Evolutionary conservation across 2,329 filamentous ascomycete species (phyloP).

Genomic region (Cercospora sp.): DNA sequence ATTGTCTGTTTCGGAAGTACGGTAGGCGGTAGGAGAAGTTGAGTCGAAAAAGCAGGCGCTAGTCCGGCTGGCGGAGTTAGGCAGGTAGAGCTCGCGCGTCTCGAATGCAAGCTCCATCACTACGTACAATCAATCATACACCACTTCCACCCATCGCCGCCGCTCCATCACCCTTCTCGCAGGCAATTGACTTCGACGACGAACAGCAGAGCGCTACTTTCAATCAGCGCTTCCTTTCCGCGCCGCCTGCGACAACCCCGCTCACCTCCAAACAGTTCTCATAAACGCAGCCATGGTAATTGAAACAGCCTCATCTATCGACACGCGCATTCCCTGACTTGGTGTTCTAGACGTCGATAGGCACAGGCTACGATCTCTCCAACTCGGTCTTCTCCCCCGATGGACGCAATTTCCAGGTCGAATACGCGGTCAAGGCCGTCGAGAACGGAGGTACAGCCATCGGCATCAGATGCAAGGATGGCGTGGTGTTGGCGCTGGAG

Average conservation of each 20-base stretch:
- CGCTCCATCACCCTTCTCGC: background rate
- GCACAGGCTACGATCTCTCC: constrained; percentile 97
- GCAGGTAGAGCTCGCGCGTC: constrained; percentile 14
- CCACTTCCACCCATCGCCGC: background rate
- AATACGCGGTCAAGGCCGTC: constrained; percentile 98
- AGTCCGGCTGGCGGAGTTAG: constrained; percentile 13
- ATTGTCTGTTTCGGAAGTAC: background rate
- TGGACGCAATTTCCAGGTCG: constrained; percentile 96
- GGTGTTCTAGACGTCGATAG: constrained; percentile 83
- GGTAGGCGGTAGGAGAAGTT: background rate
- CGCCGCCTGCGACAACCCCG: constrained; percentile 10
- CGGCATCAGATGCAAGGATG: constrained; percentile 95
- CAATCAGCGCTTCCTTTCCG: background rate
- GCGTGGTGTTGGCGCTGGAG: constrained; percentile 92
- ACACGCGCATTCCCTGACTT: constrained; percentile 10
- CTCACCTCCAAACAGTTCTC: constrained; percentile 9
- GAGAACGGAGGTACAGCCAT: constrained; percentile 96
- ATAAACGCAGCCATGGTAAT: constrained; percentile 35
- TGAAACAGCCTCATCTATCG: constrained; percentile 13
- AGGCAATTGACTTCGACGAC: background rate
- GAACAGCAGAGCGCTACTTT: background rate
- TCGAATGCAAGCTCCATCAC: constrained; percentile 13
- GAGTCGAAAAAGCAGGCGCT: background rate
- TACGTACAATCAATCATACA: background rate
- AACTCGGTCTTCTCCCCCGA: constrained; percentile 99